These are phyloP conservation scores for Populus euphratica DNA, from an alignment of 345 rosid genomes.

Conservation along the genomic window DNA sequence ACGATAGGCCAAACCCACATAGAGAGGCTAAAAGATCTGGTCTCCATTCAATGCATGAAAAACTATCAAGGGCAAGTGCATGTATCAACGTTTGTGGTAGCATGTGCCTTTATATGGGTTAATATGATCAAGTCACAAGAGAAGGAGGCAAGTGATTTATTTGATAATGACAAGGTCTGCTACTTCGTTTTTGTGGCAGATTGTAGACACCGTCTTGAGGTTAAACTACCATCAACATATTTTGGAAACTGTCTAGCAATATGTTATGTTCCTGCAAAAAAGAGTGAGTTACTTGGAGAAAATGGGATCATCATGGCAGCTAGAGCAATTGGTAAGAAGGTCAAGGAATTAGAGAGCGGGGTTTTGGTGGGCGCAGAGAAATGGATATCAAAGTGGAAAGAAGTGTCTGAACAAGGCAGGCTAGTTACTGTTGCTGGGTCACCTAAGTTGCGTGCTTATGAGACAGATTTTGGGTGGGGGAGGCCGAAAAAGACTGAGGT, in stretches of 20 bases:
- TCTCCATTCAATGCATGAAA: background rate
- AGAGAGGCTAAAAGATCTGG: slow-evolving; percentile 22
- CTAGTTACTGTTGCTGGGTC: slow-evolving; percentile 29
- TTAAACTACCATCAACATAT: slow-evolving; percentile 20
- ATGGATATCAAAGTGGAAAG: slow-evolving; percentile 9
- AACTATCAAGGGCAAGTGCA: background rate
- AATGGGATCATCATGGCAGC: slow-evolving; percentile 36
- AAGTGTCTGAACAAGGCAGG: background rate
- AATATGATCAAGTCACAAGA: slow-evolving; percentile 23
- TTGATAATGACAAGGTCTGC: background rate
- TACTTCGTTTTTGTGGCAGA: slow-evolving; percentile 25
- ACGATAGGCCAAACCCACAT: slow-evolving; percentile 8
- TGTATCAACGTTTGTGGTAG: slow-evolving; percentile 25
- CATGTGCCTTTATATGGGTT: slow-evolving; percentile 36
- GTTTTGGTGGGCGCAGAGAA: slow-evolving; percentile 20
- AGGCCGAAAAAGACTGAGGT: slow-evolving; percentile 29
- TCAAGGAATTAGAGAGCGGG: slow-evolving; percentile 23
- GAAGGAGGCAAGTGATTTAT: background rate
- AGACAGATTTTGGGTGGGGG: slow-evolving; percentile 47
- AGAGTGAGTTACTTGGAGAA: slow-evolving; percentile 20
- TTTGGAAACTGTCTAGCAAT: slow-evolving; percentile 38
- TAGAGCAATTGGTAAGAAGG: slow-evolving; percentile 22
- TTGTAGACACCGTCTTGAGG: slow-evolving; percentile 20
- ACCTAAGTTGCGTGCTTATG: slow-evolving; percentile 24
- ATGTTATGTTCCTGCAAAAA: slow-evolving; percentile 11